Conservation (phyloP, 108 stramenopile genomes). For the Schizochytrium sp. region DNA sequence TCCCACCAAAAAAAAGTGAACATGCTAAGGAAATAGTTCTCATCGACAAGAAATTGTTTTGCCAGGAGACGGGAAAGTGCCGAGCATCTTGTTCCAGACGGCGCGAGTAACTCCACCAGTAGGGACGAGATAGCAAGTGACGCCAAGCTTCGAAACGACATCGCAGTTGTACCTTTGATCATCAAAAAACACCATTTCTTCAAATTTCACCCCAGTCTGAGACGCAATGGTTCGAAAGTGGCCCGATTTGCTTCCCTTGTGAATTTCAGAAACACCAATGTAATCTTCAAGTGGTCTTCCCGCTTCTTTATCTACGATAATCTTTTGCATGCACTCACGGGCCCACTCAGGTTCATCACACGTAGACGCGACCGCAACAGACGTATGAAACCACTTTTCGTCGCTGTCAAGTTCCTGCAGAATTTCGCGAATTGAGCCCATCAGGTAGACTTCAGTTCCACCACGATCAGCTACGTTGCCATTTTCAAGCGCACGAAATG, state of each 20-base stretch:
- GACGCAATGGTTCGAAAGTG: background rate
- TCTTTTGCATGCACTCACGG: constrained; percentile 41
- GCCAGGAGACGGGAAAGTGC: constrained; percentile 34
- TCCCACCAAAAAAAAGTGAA: no score
- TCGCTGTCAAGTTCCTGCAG: background rate
- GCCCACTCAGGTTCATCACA: constrained; percentile 62
- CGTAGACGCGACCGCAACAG: constrained; percentile 35
- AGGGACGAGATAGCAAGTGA: constrained; percentile 58
- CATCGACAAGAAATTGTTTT: background rate
- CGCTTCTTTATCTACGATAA: background rate
- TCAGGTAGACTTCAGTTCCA: constrained; percentile 49
- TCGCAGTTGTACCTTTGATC: constrained; percentile 50
- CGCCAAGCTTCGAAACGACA: constrained; percentile 26
- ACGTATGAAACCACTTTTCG: background rate
- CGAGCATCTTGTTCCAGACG: constrained; percentile 45
- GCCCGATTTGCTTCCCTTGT: constrained; percentile 58
- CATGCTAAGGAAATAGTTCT: background rate
- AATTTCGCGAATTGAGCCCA: constrained; percentile 56
- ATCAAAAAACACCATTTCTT: constrained; percentile 61
- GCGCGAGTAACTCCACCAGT: background rate
- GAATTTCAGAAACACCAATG: constrained; percentile 6
- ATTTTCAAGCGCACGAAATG: background rate
- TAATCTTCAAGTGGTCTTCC: background rate
- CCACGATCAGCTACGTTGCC: constrained; percentile 41
- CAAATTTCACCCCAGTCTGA: constrained; percentile 51